phyloP scores from a whole-genome alignment of 1,284 basidiomycete genomes.

The Leccinum huronense region DNA sequence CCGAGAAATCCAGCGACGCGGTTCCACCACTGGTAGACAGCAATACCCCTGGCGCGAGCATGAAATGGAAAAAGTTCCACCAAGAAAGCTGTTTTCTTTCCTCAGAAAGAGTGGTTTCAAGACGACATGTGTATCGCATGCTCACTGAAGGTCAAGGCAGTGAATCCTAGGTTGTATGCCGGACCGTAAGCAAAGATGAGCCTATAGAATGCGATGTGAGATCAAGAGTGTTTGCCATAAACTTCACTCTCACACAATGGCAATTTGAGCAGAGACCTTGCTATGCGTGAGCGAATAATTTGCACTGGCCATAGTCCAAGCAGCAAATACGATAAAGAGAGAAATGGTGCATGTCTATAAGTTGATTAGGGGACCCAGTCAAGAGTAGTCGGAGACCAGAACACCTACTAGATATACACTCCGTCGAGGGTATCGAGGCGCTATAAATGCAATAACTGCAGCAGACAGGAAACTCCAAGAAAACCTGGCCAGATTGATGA shows the following conservation, averaged over 20 bases:
- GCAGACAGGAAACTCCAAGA: conserved; percentile 14
- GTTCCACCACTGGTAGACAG: conserved; percentile 12
- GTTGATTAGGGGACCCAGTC: background rate
- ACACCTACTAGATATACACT: conserved; percentile 16
- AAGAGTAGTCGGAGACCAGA: too few species aligned
- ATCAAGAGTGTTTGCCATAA: background rate
- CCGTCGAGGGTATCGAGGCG: conserved; percentile 19
- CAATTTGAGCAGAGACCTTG: conserved; percentile 5
- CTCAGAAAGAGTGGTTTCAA: background rate
- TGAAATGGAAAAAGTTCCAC: conserved; percentile 30
- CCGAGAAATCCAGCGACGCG: background rate
- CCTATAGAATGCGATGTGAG: conserved; percentile 4
- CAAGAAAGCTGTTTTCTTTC: conserved; percentile 17
- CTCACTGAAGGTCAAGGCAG: conserved; percentile 7
- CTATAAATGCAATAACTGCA: conserved; percentile 9
- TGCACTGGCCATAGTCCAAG: conserved; percentile 18
- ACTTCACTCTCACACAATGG: conserved; percentile 9
- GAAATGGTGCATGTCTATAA: conserved; percentile 13
- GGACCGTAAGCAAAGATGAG: conserved; percentile 14
- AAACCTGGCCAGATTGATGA: conserved; percentile 10
- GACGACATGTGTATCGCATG: background rate
- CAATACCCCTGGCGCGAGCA: conserved; percentile 19
- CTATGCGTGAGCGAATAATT: conserved; percentile 12
- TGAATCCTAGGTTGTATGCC: conserved; percentile 7
- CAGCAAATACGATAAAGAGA: conserved; percentile 17